Evolutionary conservation across 306 rosid species (phyloP).

Genomic region (Vachellia collinsii): DNA sequence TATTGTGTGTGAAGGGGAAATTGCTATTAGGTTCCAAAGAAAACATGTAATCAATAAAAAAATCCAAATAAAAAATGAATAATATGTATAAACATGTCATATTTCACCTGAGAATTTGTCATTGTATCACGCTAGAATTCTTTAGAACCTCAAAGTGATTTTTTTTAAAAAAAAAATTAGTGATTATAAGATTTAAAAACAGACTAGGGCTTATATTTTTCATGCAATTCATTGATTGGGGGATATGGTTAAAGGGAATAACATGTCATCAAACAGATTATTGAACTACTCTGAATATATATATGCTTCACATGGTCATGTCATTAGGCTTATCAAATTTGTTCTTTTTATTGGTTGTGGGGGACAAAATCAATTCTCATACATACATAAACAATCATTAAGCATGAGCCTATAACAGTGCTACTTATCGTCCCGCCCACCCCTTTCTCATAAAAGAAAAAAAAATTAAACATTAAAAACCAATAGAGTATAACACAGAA

Average conservation of each 20-base stretch:
- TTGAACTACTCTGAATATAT: constrained; percentile 37
- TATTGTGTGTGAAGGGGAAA: no score
- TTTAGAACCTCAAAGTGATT: no score
- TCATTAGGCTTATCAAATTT: constrained; percentile 51
- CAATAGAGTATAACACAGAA: constrained; percentile 22
- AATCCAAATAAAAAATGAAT: no score
- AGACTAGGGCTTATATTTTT: not conserved
- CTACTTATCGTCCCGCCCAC: constrained; percentile 34
- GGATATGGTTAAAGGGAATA: not conserved
- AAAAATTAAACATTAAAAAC: constrained; percentile 5
- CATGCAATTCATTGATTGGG: not conserved
- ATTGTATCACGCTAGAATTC: no score
- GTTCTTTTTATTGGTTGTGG: constrained; percentile 48
- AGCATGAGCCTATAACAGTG: constrained; percentile 55
- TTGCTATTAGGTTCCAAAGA: no score
- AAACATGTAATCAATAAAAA: no score
- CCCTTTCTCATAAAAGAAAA: constrained; percentile 1
- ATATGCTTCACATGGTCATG: constrained; percentile 37
- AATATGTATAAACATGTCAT: no score
- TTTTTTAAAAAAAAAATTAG: not conserved
- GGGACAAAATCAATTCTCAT: constrained; percentile 55
- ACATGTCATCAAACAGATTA: constrained; percentile 26
- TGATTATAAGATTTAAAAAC: not conserved
- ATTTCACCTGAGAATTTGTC: no score
- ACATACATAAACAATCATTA: constrained; percentile 51